A percentile compares a stretch with the other conserved stretches of the same genome.
These are phyloP conservation scores for Volvox carteri DNA, from an alignment of 163 green algal genomes.

Conservation along the genomic window DNA sequence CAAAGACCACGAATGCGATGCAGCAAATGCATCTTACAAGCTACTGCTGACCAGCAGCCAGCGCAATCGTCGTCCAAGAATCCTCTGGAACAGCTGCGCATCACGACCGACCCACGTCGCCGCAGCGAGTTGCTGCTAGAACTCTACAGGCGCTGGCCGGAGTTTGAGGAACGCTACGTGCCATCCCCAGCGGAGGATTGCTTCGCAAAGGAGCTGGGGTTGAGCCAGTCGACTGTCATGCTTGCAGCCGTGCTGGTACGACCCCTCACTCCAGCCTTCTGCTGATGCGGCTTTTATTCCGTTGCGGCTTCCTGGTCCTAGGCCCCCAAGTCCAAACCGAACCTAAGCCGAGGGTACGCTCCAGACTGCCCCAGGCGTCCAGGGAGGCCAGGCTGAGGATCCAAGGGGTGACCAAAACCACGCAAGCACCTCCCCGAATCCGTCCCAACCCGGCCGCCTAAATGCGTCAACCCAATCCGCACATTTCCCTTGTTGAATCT, in stretches of 20 bases:
- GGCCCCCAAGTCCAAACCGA: too few relatives aligned
- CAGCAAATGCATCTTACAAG: background rate
- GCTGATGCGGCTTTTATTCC: too few relatives aligned
- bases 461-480: too few relatives aligned
- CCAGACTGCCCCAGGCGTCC: too few relatives aligned
- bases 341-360: too few relatives aligned
- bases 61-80: slow-evolving; percentile 1
- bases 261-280: too few relatives aligned
- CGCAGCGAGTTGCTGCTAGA: slow-evolving; percentile 14
- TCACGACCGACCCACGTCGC: background rate
- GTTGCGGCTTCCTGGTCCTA: too few relatives aligned
- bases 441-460: too few relatives aligned
- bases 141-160: slow-evolving; percentile 29
- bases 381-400: too few relatives aligned
- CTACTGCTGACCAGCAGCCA: background rate
- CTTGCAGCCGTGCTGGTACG: slow-evolving; percentile 49
- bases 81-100: slow-evolving; percentile 43
- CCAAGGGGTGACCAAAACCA: too few relatives aligned
- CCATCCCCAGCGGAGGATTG: background rate
- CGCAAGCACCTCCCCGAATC: too few relatives aligned
- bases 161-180: slow-evolving; percentile 31
- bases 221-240: slow-evolving; percentile 29
- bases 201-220: background rate
- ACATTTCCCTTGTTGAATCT: too few relatives aligned
- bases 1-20: background rate